Conservation (phyloP, 345 rosid genomes). For the Nephelium lappaceum region DNA sequence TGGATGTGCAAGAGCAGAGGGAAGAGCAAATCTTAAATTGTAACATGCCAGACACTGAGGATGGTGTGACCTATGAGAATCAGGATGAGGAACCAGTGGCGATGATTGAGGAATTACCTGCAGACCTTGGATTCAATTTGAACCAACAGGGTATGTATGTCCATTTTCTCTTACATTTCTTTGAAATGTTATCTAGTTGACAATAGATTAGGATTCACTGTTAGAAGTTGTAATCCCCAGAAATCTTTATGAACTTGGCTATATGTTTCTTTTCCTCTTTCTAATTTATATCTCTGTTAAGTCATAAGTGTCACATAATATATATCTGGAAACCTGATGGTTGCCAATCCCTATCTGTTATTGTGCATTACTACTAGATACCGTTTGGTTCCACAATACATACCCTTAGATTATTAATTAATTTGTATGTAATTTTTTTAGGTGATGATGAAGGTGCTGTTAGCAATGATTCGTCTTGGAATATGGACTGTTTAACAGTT, state of each 20-base stretch:
- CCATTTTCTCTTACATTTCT: not conserved
- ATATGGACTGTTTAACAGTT: conserved; percentile 41
- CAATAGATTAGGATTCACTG: not conserved
- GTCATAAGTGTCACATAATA: no score
- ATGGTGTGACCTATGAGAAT: conserved; percentile 53
- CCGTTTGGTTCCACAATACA: not conserved
- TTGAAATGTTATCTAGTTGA: not conserved
- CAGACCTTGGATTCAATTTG: conserved; percentile 33
- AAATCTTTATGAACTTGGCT: not conserved
- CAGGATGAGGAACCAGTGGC: conserved; percentile 62
- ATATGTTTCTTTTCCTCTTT: not conserved
- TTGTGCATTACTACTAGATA: not conserved
- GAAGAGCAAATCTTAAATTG: conserved; percentile 60
- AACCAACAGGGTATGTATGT: conserved; percentile 39
- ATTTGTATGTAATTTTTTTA: conserved; percentile 16
- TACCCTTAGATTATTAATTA: not conserved
- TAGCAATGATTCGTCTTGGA: conserved; percentile 38
- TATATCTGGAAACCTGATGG: not conserved
- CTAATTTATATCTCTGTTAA: no score
- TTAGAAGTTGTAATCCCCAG: not conserved
- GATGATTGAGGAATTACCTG: conserved; percentile 56
- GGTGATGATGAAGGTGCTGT: conserved; percentile 45
- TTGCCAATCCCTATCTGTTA: not conserved
- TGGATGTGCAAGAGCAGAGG: conserved; percentile 39
- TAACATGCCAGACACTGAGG: conserved; percentile 55